phyloP scores from a whole-genome alignment of 2,329 filamentous ascomycete species.

The Aspergillus spinulosporus region DNA sequence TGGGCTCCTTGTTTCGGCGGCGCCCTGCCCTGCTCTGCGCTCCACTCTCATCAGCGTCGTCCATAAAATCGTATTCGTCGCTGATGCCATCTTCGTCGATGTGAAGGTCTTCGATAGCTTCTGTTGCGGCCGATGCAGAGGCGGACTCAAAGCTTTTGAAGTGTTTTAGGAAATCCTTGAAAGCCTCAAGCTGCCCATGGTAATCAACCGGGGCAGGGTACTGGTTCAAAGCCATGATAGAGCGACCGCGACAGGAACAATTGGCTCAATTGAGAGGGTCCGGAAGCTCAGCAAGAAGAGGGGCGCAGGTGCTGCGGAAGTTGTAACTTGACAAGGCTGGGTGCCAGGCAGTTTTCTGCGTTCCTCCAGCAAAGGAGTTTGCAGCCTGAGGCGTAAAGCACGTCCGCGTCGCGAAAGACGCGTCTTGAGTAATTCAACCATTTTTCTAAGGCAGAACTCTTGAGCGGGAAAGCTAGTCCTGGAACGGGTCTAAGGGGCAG shows the following conservation, averaged over 20 bases:
- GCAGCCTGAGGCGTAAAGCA: conserved; percentile 22
- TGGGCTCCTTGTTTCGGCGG: conserved; percentile 57
- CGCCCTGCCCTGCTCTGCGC: conserved; percentile 49
- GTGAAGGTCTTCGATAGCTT: conserved; percentile 79
- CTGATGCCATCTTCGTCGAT: conserved; percentile 83
- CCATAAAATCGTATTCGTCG: conserved; percentile 92
- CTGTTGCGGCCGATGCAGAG: conserved; percentile 67
- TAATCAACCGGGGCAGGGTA: conserved; percentile 82
- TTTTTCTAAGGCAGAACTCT: conserved; percentile 8
- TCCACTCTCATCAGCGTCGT: conserved; percentile 63
- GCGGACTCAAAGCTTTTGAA: conserved; percentile 77
- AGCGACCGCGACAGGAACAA: conserved; percentile 30
- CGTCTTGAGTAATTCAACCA: conserved; percentile 17
- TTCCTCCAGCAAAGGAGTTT: conserved; percentile 9
- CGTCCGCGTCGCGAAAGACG: conserved; percentile 33
- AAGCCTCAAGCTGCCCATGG: conserved; percentile 73
- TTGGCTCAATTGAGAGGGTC: conserved; percentile 22
- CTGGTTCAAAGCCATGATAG: conserved; percentile 79
- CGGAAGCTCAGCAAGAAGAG: conserved; percentile 19
- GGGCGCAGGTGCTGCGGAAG: conserved; percentile 17
- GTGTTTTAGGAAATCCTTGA: conserved; percentile 81
- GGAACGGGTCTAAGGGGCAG: neutral
- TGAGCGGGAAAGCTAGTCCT: conserved; percentile 8
- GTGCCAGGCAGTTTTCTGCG: conserved; percentile 15
- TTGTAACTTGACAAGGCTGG: conserved; percentile 12